These are phyloP conservation scores for Barnettozyma sp. DNA, from an alignment of 805 yeast species.

Conservation along the genomic window DNA sequence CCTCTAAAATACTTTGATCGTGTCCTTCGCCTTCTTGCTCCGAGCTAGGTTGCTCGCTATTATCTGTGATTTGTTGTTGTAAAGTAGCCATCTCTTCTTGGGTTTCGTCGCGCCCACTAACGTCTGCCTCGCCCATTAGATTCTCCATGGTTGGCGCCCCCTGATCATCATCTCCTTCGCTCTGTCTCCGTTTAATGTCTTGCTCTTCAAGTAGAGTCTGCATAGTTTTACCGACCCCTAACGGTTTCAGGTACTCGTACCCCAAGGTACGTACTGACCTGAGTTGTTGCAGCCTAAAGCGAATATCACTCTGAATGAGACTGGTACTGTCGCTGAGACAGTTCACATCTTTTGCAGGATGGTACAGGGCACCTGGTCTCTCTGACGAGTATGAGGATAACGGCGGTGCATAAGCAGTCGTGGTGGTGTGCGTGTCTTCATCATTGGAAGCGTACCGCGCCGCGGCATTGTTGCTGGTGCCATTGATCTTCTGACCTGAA, in stretches of 20 bases:
- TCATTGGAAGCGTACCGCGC: not conserved
- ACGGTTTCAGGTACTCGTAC: conserved; percentile 43
- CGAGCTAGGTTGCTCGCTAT: not conserved
- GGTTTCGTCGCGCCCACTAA: conserved; percentile 3
- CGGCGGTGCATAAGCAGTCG: conserved; percentile 40
- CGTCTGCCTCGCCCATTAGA: conserved; percentile 26
- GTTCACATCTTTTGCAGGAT: not conserved
- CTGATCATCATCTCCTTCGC: conserved; percentile 20
- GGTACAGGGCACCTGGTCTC: conserved; percentile 29
- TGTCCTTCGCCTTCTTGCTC: conserved; percentile 7
- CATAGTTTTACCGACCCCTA: conserved; percentile 55
- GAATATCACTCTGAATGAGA: conserved; percentile 9
- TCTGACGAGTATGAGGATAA: conserved; percentile 48
- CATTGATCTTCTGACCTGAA: conserved; percentile 13
- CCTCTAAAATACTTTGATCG: no score
- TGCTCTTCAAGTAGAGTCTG: conserved; percentile 29
- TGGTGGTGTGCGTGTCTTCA: conserved; percentile 5
- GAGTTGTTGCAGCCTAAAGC: conserved; percentile 19
- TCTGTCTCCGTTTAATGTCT: conserved; percentile 23
- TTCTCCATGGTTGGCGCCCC: conserved; percentile 24
- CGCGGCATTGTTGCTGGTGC: conserved; percentile 5
- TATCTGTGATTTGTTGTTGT: not conserved
- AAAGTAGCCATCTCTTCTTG: not conserved
- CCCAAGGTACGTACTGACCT: conserved; percentile 39
- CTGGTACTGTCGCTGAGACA: not conserved